Base-by-base conservation (phyloP, 805 yeast species). In the Limtongia smithiae region DNA sequence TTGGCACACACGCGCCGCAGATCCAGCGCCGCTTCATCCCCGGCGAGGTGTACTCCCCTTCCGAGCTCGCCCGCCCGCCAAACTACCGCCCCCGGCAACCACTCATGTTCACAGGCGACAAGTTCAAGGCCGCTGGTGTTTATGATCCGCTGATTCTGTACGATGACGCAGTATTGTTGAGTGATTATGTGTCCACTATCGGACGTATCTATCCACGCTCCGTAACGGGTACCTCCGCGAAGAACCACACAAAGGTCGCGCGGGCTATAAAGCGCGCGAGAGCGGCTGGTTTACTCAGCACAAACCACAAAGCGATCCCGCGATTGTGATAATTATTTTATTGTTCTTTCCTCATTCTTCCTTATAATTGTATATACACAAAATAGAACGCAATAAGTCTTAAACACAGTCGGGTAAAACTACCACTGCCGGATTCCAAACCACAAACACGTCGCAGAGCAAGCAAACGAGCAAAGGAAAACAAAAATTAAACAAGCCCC, bases 251-350 rank as follows among this genome's bases (percentile, higher is more conserved):
- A 61, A 72, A 75, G 57, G 66, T 87, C 60, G 72, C 85, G 1
- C 81, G 77, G 54, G 90, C 95, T n/a, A 74, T 87, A 39, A 81
- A 81, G 65, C 76, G 94, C 58, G 82, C 90, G 2, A 78, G 89
- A 63, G 79, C 82, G 3, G 77, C 80, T 51, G 95, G 95, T 0
- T 69, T 85, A 49, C 68, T 86, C 64, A 40, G 53, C 6, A 20
- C 58, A 9, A 42, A 37, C 25, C 58, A 54, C 41, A 48, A 47
- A 14, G 46, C 54, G 27, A 32, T 42, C 24, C 44, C 52, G 25
- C 37, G 47, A 20, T 20, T 39, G 11, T 42, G 31, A n/a, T n/a
- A n/a, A n/a, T n/a, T n/a, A n/a, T n/a, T 28, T 28, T 41, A 17
- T 34, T 11, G 8, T 34, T 31, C 17, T 20, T 42, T 18, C 30